Conservation (phyloP, 176 grass and related monocot species). For the Eragrostis curvula region DNA sequence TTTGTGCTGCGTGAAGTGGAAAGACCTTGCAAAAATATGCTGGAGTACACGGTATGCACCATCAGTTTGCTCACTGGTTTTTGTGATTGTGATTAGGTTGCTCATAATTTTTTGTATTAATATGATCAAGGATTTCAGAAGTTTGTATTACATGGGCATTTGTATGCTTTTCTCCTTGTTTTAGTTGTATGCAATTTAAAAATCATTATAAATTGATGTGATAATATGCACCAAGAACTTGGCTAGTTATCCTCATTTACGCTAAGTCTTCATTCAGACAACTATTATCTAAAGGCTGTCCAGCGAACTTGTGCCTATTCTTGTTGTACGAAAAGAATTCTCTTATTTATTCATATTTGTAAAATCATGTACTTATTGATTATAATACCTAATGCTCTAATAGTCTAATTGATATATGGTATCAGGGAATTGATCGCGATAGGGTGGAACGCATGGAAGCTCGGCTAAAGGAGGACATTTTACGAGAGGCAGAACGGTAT, state of each 20-base stretch:
- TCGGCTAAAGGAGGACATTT: slow-evolving; percentile 94
- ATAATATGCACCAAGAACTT: slow-evolving; percentile 10
- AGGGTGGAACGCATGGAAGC: slow-evolving; percentile 99
- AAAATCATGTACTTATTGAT: slow-evolving; percentile 25
- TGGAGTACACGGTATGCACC: slow-evolving; percentile 84
- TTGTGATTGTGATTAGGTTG: slow-evolving; percentile 22
- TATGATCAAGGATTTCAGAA: slow-evolving; percentile 5
- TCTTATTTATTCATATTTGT: slow-evolving; percentile 23
- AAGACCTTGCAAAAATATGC: slow-evolving; percentile 98
- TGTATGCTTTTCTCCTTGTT: not conserved
- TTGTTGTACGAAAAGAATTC: slow-evolving; percentile 8
- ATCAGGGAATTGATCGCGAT: slow-evolving; percentile 82
- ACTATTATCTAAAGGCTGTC: slow-evolving; percentile 26
- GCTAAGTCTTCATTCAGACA: slow-evolving; percentile 2
- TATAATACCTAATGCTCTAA: slow-evolving; percentile 28
- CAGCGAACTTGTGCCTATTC: slow-evolving; percentile 18
- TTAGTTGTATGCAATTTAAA: not conserved
- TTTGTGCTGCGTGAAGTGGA: slow-evolving; percentile 98
- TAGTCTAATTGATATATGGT: slow-evolving; percentile 34
- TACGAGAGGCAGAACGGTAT: slow-evolving; percentile 79
- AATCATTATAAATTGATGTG: not conserved
- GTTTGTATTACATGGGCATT: not conserved
- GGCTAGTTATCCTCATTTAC: slow-evolving; percentile 31
- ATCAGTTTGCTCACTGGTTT: slow-evolving; percentile 32
- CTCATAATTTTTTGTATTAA: slow-evolving; percentile 27